Conservation (phyloP, 176 grass and related monocot genomes). For the Bolboschoenus planiculmis region DNA sequence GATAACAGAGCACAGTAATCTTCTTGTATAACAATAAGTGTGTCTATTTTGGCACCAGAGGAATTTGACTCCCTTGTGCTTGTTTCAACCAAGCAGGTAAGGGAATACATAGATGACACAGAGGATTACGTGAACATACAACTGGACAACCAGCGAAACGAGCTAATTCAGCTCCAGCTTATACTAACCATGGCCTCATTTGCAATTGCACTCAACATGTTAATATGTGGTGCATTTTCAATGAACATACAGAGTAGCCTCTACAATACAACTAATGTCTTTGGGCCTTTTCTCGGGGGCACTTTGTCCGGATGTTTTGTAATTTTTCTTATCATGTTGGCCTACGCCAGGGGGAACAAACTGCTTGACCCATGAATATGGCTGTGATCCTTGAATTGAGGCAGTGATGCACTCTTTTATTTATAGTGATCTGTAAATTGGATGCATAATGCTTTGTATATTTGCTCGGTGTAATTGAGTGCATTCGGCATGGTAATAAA, state of each 20-base stretch:
- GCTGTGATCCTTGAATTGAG: neutral
- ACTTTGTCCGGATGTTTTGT: conserved; percentile 52
- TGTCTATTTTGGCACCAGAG: conserved; percentile 3
- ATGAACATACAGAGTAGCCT: conserved; percentile 60
- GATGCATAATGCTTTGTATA: neutral
- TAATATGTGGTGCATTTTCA: conserved; percentile 73
- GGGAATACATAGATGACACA: conserved; percentile 59
- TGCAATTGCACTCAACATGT: conserved; percentile 61
- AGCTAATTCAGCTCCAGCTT: conserved; percentile 94
- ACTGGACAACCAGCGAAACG: conserved; percentile 84
- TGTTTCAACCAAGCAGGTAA: conserved; percentile 7
- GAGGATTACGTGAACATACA: conserved; percentile 98
- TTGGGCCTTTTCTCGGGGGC: conserved; percentile 64
- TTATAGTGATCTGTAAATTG: neutral
- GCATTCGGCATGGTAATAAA: neutral
- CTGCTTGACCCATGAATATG: conserved; percentile 60
- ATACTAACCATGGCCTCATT: conserved; percentile 74
- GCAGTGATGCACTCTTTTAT: neutral
- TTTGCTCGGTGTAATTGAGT: neutral
- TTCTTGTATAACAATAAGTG: neutral
- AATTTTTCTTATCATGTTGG: conserved; percentile 55
- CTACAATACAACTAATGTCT: conserved; percentile 28
- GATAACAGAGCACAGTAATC: neutral
- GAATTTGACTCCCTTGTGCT: conserved; percentile 11
- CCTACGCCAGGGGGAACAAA: conserved; percentile 83